A percentile compares a stretch with the other conserved stretches of the same genome.
These are phyloP conservation scores for Fusarium oxysporum DNA, from an alignment of 2,329 filamentous ascomycete species.

Conservation along the genomic window DNA sequence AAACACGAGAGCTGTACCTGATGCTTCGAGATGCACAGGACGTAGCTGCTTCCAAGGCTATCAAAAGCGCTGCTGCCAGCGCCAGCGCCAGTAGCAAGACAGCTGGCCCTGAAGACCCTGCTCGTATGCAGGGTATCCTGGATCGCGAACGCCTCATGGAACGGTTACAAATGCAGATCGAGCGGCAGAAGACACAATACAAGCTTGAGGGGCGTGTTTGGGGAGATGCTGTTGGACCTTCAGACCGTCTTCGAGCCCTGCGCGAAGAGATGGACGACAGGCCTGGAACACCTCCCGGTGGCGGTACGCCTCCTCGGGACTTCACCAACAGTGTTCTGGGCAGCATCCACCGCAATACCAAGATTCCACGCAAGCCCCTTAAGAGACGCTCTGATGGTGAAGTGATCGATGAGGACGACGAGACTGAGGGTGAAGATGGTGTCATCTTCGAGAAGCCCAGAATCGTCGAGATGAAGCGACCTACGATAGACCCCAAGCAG, in stretches of 20 bases:
- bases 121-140: slow-evolving; percentile 89
- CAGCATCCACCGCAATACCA: slow-evolving; percentile 72
- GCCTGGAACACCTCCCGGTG: slow-evolving; percentile 60
- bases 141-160: slow-evolving; percentile 94
- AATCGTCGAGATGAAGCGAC: slow-evolving; percentile 81
- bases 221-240: slow-evolving; percentile 84
- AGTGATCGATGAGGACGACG: slow-evolving; percentile 63
- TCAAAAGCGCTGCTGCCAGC: slow-evolving; percentile 60
- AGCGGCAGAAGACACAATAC: slow-evolving; percentile 96
- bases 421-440: slow-evolving; percentile 60
- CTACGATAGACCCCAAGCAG: slow-evolving; percentile 72
- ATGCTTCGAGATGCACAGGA: slow-evolving; percentile 99
- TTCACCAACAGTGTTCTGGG: slow-evolving; percentile 81
- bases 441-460: slow-evolving; percentile 80
- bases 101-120: slow-evolving; percentile 73
- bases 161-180: slow-evolving; percentile 92
- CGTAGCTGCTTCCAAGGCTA: slow-evolving; percentile 87
- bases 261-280: slow-evolving; percentile 92
- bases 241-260: slow-evolving; percentile 89
- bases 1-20: slow-evolving; percentile 95
- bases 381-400: slow-evolving; percentile 55
- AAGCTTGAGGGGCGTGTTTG: slow-evolving; percentile 95
- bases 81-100: slow-evolving; percentile 58
- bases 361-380: slow-evolving; percentile 66
- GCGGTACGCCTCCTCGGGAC: slow-evolving; percentile 67